Evolutionary conservation across 2,329 filamentous ascomycete genomes (phyloP).

Genomic region (Phoma sp.): DNA sequence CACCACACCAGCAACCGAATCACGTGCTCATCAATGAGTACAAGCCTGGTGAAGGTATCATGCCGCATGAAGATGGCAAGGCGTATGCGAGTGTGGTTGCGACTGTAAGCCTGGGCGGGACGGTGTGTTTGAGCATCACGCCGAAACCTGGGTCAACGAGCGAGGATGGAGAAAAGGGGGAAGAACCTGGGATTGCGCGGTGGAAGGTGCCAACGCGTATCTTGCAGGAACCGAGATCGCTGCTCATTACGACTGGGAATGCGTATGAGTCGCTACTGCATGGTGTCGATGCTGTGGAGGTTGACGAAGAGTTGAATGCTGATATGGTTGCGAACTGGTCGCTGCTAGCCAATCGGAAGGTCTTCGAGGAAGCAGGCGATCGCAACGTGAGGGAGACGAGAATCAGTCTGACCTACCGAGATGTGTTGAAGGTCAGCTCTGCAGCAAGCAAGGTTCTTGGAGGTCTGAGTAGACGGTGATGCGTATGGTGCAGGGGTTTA

Average conservation of each 20-base stretch:
- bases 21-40: constrained; percentile 97
- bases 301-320: constrained; percentile 69
- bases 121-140: constrained; percentile 79
- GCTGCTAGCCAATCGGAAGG: constrained; percentile 61
- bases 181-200: not conserved
- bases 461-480: not conserved
- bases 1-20: constrained; percentile 80
- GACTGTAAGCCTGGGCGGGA: constrained; percentile 83
- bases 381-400: constrained; percentile 65
- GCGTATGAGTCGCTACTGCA: constrained; percentile 77
- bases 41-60: constrained; percentile 85
- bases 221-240: constrained; percentile 81
- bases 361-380: constrained; percentile 55
- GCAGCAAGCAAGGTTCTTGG: constrained; percentile 43
- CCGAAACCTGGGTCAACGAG: constrained; percentile 32
- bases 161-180: not conserved
- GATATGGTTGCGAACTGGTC: constrained; percentile 72
- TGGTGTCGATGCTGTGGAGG: constrained; percentile 70
- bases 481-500: not conserved
- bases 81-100: constrained; percentile 90
- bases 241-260: constrained; percentile 72
- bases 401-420: constrained; percentile 80
- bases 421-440: constrained; percentile 67
- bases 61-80: constrained; percentile 92
- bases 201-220: constrained; percentile 57